Percentiles rank a stretch among this genome's conserved stretches.
phyloP scores from a whole-genome alignment of 306 rosid genomes.

The Styphnolobium japonicum region DNA sequence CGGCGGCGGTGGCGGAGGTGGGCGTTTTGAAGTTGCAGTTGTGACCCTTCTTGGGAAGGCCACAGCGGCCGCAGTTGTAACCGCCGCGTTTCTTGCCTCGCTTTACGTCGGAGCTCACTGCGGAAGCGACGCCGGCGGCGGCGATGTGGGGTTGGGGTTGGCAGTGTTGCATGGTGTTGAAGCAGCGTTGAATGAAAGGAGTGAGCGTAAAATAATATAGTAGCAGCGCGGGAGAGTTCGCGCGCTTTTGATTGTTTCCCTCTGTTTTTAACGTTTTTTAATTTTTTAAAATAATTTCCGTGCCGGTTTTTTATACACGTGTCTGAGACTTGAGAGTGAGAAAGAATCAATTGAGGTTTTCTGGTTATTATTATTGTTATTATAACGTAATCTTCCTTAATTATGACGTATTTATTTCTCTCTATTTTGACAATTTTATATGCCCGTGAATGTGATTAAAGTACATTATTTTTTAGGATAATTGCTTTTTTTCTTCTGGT shows the following conservation, averaged over 20 bases:
- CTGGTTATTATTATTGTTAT: neutral
- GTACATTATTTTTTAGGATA: too few relatives aligned
- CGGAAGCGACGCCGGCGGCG: slow-evolving; percentile 8
- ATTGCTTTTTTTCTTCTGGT: too few relatives aligned
- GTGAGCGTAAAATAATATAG: neutral
- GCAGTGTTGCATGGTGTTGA: slow-evolving; percentile 41
- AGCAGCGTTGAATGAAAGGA: neutral
- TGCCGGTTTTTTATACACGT: neutral
- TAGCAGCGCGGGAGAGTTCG: slow-evolving; percentile 46
- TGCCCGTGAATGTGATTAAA: too few relatives aligned
- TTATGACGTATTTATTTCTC: neutral
- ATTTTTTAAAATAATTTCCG: neutral
- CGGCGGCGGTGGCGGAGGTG: neutral
- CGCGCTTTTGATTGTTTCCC: slow-evolving; percentile 30
- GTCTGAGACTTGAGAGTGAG: neutral
- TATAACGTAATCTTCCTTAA: neutral
- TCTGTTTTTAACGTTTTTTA: neutral
- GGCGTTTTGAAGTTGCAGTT: slow-evolving; percentile 46
- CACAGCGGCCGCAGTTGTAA: slow-evolving; percentile 90
- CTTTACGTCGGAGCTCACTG: slow-evolving; percentile 30
- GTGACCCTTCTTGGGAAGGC: slow-evolving; percentile 87
- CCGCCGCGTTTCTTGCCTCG: slow-evolving; percentile 70
- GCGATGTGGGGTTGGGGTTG: slow-evolving; percentile 32
- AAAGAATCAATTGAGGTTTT: neutral
- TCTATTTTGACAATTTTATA: neutral